Base-by-base conservation (phyloP, 106 monocot species). In the Agapanthus africanus region DNA sequence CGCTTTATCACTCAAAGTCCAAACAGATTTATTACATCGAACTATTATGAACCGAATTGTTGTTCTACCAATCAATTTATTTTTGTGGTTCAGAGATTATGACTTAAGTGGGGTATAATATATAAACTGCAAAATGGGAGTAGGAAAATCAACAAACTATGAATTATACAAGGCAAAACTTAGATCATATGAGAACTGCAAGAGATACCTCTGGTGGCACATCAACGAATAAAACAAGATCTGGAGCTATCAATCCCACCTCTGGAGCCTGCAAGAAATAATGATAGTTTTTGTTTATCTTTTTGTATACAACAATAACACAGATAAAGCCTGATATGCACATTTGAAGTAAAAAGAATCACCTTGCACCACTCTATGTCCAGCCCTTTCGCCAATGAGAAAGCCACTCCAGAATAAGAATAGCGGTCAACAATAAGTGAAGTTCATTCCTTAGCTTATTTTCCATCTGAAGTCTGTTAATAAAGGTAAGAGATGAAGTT, bases 311-410 rank as follows among this genome's bases (percentile, higher is more conserved):
- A 2, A 51, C 4, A 6, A 31, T 59, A 4, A 49, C 31, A 37
- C 15, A 37, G 37, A 14, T 16, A 33, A 49, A 75, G 18, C 16
- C 22, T 27, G 8, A 35, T 27, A 68, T 27, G 38, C 32, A 36
- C 11, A 5, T 47, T 2, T 2, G 26, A 44, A n/a, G 14, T 36
- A 21, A 63, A 4, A 23, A 22, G 49, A 33, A 62, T 80, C 26
- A 93, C 99, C 90, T 93, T 99, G 74, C 92, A 99, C 97, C 97
- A 99, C 40, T 90, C 79, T 28, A 90, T 77, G 77, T 83, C 75
- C 42, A 99, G 83, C 50, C 99, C 99, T 79, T 99, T 99, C 51
- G 99, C 87, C 19, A 90, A 83, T 67, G 93, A 99, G 71, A 99
- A 99, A 11, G 99, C 87, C 37, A 99, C 93, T 52, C 99, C 97